Conservation (phyloP, 345 rosid species). For the Stellera chamaejasme region DNA sequence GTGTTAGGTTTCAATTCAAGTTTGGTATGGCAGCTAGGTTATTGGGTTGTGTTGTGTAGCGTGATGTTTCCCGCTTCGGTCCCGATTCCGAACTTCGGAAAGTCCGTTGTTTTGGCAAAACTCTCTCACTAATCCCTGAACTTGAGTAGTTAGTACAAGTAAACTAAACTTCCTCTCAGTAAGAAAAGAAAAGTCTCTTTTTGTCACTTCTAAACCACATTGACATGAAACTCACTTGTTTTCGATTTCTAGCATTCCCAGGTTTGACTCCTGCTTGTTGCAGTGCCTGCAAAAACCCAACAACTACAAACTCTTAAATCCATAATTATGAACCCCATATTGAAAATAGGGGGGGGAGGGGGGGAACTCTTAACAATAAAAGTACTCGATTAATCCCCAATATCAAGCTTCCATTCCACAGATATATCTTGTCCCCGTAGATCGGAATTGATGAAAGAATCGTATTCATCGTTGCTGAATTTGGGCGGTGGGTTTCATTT, state of each 20-base stretch:
- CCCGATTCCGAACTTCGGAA: conserved; percentile 15
- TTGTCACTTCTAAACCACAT: too few relatives aligned
- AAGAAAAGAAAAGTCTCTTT: too few relatives aligned
- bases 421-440: conserved; percentile 46
- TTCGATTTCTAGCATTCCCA: conserved; percentile 33
- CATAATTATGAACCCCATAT: background rate
- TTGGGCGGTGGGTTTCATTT: conserved; percentile 56
- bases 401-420: conserved; percentile 34
- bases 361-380: background rate
- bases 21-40: too few relatives aligned
- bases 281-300: conserved; percentile 33
- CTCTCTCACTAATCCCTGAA: too few relatives aligned
- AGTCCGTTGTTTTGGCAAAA: too few relatives aligned
- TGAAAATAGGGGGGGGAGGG: too few relatives aligned
- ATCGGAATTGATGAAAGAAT: conserved; percentile 59
- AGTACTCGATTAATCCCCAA: conserved; percentile 41
- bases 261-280: conserved; percentile 34
- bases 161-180: too few relatives aligned
- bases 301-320: background rate
- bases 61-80: conserved; percentile 56
- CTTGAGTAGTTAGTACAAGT: too few relatives aligned
- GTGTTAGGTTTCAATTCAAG: background rate
- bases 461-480: conserved; percentile 54
- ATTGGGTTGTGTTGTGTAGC: conserved; percentile 18
- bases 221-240: too few relatives aligned